Evolutionary conservation across 345 rosid genomes (phyloP).

Genomic region (Garcia nutans): DNA sequence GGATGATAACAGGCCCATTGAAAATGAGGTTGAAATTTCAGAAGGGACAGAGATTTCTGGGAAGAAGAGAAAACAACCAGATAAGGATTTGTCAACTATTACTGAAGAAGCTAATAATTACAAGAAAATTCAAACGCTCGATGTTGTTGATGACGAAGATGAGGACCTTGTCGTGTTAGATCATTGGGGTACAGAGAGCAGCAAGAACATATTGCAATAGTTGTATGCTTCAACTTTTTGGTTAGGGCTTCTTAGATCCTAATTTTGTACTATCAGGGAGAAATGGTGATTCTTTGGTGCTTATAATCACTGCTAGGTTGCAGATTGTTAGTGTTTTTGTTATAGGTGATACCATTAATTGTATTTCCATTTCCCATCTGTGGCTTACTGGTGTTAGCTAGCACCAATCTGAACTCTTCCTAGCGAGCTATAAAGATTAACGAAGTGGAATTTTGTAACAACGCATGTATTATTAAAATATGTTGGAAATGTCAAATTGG

Average conservation of each 20-base stretch:
- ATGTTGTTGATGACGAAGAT: slow-evolving; percentile 55
- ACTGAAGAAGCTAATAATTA: slow-evolving; percentile 33
- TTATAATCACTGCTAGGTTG: slow-evolving; percentile 18
- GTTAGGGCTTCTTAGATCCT: slow-evolving; percentile 33
- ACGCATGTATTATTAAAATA: slow-evolving; percentile 3
- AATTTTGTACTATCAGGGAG: slow-evolving; percentile 48
- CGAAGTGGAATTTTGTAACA: slow-evolving; percentile 16
- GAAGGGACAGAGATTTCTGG: slow-evolving; percentile 35
- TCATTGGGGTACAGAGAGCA: slow-evolving; percentile 35
- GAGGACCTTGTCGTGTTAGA: slow-evolving; percentile 50
- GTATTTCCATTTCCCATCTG: slow-evolving; percentile 19
- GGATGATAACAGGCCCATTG: slow-evolving; percentile 31
- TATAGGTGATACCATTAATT: slow-evolving; percentile 10
- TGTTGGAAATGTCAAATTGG: slow-evolving; percentile 2
- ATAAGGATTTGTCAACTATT: slow-evolving; percentile 9
- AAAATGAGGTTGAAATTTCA: slow-evolving; percentile 46
- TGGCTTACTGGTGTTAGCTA: slow-evolving; percentile 22
- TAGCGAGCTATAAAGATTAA: slow-evolving; percentile 11
- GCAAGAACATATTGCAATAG: slow-evolving; percentile 55
- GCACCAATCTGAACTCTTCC: slow-evolving; percentile 24
- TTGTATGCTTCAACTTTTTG: slow-evolving; percentile 6
- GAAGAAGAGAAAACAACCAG: slow-evolving; percentile 59
- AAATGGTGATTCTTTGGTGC: slow-evolving; percentile 51
- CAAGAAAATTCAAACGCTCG: slow-evolving; percentile 48
- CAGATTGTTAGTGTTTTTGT: not conserved